phyloP scores from a whole-genome alignment of 805 yeast genomes.

The Sugiyamaella mastotermitis region DNA sequence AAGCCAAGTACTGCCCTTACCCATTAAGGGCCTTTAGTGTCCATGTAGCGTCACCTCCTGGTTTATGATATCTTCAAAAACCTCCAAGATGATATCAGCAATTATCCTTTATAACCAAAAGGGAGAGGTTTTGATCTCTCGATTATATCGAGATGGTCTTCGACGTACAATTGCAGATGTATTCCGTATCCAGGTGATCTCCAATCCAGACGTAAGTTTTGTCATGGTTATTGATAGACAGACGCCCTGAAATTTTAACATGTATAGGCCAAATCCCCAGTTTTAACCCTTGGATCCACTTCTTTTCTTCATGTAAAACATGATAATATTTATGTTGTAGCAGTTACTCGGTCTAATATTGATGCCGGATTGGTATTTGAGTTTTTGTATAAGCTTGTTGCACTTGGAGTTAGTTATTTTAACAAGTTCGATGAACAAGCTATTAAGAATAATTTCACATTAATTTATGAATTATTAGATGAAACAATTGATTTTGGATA shows the following conservation, averaged over 20 bases:
- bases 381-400: conserved; percentile 59
- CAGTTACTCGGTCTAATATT: conserved; percentile 82
- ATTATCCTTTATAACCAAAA: conserved; percentile 69
- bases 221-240: not conserved
- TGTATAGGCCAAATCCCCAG: conserved; percentile 49
- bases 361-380: conserved; percentile 80
- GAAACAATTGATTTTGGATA: conserved; percentile 74
- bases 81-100: conserved; percentile 71
- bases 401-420: conserved; percentile 43
- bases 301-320: conserved; percentile 73
- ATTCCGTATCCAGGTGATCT: conserved; percentile 86
- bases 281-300: conserved; percentile 85
- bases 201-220: conserved; percentile 43
- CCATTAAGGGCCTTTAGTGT: too few species aligned
- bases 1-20: too few species aligned
- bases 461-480: conserved; percentile 71
- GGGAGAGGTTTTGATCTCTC: conserved; percentile 79
- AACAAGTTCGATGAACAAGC: conserved; percentile 40
- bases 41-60: too few species aligned
- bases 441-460: conserved; percentile 58
- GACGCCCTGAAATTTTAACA: conserved; percentile 3
- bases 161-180: conserved; percentile 78
- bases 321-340: conserved; percentile 69
- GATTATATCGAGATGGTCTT: conserved; percentile 67
- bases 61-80: too few species aligned